Evolutionary conservation across 805 yeast species (phyloP).

Genomic region (Clavispora vitiphila): DNA sequence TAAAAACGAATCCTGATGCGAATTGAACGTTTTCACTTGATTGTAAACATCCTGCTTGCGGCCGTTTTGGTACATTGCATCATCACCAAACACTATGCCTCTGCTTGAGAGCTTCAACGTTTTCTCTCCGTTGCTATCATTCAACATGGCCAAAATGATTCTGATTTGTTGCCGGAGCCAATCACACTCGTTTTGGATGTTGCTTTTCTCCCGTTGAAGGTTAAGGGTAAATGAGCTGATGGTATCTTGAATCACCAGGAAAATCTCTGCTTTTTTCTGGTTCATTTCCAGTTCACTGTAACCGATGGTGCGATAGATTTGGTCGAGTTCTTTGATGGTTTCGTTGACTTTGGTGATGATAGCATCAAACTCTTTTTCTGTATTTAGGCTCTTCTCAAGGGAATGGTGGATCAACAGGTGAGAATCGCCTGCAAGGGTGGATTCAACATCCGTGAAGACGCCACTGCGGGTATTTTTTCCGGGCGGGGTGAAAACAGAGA

Average conservation of each 20-base stretch:
- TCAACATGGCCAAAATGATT: constrained; percentile 35
- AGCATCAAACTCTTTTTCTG: constrained; percentile 22
- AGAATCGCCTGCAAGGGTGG: constrained; percentile 3
- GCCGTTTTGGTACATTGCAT: constrained; percentile 23
- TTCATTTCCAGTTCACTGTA: constrained; percentile 47
- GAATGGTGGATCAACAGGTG: not conserved
- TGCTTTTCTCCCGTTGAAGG: constrained; percentile 27
- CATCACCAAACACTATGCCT: constrained; percentile 30
- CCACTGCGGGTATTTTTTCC: not conserved
- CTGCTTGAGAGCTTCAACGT: constrained; percentile 14
- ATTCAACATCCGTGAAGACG: constrained; percentile 1
- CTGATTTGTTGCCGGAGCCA: constrained; percentile 42
- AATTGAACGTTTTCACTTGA: constrained; percentile 11
- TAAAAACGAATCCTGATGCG: constrained; percentile 12
- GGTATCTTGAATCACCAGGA: constrained; percentile 44
- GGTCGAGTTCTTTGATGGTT: constrained; percentile 39
- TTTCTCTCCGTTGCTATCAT: constrained; percentile 30
- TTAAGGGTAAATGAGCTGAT: constrained; percentile 25
- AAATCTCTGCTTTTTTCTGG: constrained; percentile 45
- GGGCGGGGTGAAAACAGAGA: constrained; percentile 1
- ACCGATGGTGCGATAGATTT: constrained; percentile 50
- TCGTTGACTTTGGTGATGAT: constrained; percentile 31
- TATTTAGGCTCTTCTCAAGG: not conserved
- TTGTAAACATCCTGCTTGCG: constrained; percentile 22
- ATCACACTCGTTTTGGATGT: constrained; percentile 38